Percentiles rank a stretch among this genome's conserved stretches.
phyloP scores from a whole-genome alignment of 805 yeast species.

The Barnettozyma sucrosica region DNA sequence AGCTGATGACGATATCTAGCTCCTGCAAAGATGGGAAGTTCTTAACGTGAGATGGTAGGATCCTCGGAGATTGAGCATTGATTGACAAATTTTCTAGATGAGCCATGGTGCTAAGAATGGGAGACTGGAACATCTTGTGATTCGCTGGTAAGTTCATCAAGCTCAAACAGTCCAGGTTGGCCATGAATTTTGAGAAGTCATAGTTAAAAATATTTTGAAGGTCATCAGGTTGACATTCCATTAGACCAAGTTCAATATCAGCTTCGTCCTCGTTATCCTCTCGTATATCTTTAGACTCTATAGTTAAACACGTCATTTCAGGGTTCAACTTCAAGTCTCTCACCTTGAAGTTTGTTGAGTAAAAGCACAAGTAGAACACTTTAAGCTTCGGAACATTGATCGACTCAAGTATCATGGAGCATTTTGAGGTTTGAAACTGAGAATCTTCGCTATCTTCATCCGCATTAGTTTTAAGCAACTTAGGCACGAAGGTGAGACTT shows the following conservation, averaged over 20 bases:
- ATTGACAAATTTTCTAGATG: not conserved
- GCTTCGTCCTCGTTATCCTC: not conserved
- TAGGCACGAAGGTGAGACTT: conserved; percentile 1
- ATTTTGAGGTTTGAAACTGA: not conserved
- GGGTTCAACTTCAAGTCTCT: not conserved
- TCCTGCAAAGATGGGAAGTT: not conserved
- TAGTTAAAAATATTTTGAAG: not conserved
- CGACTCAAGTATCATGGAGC: not conserved
- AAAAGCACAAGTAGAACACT: not conserved
- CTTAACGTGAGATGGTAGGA: not conserved
- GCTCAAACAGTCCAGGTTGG: conserved; percentile 1
- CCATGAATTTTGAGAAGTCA: not conserved
- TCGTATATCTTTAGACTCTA: not conserved
- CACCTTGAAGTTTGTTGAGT: conserved; percentile 1
- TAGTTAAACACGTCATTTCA: conserved; percentile 1
- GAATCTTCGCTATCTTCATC: not conserved
- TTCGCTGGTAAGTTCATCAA: not conserved
- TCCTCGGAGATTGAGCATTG: not conserved
- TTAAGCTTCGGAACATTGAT: conserved; percentile 1
- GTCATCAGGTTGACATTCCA: not conserved
- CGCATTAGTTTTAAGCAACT: not conserved
- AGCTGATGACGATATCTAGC: not conserved
- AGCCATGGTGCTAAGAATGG: not conserved
- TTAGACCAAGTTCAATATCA: not conserved
- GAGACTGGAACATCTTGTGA: conserved; percentile 2